Conservation (phyloP, 495 filamentous ascomycete genomes). For the Annulohypoxylon maeteangense region DNA sequence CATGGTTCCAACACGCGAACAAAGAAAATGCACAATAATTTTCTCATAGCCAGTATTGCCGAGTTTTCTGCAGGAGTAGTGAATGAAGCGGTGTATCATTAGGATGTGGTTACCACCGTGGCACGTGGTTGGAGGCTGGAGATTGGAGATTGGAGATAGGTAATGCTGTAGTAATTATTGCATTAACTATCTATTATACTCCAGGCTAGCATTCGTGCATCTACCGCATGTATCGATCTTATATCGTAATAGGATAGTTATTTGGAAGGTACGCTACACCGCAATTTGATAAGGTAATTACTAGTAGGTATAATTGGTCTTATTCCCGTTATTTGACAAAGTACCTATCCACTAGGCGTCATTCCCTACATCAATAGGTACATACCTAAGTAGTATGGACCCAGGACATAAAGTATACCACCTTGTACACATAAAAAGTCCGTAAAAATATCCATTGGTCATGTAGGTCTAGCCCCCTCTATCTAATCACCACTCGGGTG, state of each 20-base stretch:
- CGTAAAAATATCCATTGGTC: too few species aligned
- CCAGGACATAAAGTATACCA: too few species aligned
- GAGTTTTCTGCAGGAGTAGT: neutral
- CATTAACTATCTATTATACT: too few species aligned
- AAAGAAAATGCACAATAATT: neutral
- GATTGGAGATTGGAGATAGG: neutral
- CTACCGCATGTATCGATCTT: neutral
- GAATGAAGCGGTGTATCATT: neutral
- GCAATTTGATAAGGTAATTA: conserved; percentile 6
- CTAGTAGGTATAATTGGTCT: neutral
- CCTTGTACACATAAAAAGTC: neutral
- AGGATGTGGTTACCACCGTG: neutral
- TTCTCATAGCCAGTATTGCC: neutral
- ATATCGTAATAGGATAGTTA: neutral
- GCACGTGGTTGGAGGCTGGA: neutral
- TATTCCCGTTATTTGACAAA: neutral
- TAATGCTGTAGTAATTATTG: too few species aligned
- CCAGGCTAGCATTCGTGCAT: too few species aligned
- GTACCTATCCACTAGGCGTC: too few species aligned
- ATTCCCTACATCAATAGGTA: too few species aligned
- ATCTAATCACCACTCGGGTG: neutral
- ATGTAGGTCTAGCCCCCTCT: neutral
- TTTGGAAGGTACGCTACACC: conserved; percentile 3
- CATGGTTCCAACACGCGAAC: neutral
- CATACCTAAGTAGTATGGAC: neutral